A percentile compares a stretch with the other conserved stretches of the same genome.
Evolutionary conservation across 805 yeast genomes (phyloP).

Genomic region (Starmerella stellata): DNA sequence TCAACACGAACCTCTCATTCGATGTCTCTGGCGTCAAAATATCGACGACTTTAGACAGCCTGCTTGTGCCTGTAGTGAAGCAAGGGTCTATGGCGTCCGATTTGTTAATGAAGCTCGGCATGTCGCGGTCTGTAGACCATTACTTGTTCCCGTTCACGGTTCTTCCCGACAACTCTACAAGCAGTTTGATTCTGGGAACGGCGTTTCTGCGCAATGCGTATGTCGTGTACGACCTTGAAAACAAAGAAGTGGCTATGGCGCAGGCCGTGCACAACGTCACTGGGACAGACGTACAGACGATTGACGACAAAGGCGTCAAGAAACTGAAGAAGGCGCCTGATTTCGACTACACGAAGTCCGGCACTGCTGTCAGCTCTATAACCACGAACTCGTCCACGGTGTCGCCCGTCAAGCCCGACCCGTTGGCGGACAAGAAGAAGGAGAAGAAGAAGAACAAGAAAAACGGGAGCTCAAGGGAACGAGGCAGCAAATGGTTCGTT

Average conservation of each 20-base stretch:
- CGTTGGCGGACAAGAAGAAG: background rate
- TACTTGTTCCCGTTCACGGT: slow-evolving; percentile 1
- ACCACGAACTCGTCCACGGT: background rate
- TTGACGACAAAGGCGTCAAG: background rate
- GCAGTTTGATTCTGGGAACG: slow-evolving; percentile 34
- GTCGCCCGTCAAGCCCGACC: background rate
- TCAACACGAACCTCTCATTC: slow-evolving; percentile 8
- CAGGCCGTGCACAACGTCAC: slow-evolving; percentile 23
- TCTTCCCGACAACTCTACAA: slow-evolving; percentile 2
- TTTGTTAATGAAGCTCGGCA: background rate
- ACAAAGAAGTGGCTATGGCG: slow-evolving; percentile 37
- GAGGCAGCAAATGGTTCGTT: no score
- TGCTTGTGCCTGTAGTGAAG: slow-evolving; percentile 5
- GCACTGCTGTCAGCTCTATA: slow-evolving; percentile 14
- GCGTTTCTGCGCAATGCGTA: slow-evolving; percentile 38
- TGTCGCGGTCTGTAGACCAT: background rate
- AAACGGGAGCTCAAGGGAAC: background rate
- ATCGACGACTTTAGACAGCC: slow-evolving; percentile 7
- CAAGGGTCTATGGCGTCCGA: background rate
- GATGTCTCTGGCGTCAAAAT: slow-evolving; percentile 14
- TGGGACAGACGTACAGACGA: slow-evolving; percentile 15
- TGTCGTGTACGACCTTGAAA: slow-evolving; percentile 43
- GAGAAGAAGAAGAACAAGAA: background rate
- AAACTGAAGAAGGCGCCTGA: background rate
- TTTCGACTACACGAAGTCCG: slow-evolving; percentile 4